phyloP scores from a whole-genome alignment of 805 yeast species.

The Hanseniaspora meyeri region DNA sequence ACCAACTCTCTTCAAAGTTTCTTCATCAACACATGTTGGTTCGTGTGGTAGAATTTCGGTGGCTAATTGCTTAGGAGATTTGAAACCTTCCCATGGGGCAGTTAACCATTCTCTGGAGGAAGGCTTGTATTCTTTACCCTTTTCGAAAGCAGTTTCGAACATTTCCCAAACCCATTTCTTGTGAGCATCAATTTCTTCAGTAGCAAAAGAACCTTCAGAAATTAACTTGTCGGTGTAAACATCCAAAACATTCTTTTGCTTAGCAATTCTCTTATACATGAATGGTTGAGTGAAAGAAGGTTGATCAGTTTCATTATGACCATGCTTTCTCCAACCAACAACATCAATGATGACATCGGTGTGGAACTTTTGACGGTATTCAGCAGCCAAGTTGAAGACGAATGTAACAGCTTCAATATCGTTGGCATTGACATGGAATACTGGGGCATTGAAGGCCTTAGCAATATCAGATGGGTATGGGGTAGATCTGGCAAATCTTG shows the following conservation, averaged over 20 bases:
- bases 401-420: conserved; percentile 89
- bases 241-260: conserved; percentile 80
- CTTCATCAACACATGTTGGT: conserved; percentile 80
- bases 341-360: conserved; percentile 92
- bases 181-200: conserved; percentile 87
- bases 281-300: conserved; percentile 97
- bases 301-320: conserved; percentile 99
- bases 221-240: conserved; percentile 69
- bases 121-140: conserved; percentile 82
- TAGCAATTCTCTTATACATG: conserved; percentile 85
- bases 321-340: conserved; percentile 96
- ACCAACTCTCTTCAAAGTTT: conserved; percentile 66
- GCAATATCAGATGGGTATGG: conserved; percentile 97
- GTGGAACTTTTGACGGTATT: conserved; percentile 95
- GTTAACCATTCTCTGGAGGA: conserved; percentile 95
- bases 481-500: conserved; percentile 92
- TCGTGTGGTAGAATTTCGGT: conserved; percentile 90
- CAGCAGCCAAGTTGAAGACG: conserved; percentile 92
- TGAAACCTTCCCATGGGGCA: conserved; percentile 97
- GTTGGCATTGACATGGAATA: conserved; percentile 98
- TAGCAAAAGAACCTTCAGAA: conserved; percentile 77
- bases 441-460: conserved; percentile 91
- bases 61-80: conserved; percentile 92
- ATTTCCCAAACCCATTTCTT: conserved; percentile 95
- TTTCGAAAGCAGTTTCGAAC: conserved; percentile 78